Percentiles rank a stretch among this genome's conserved stretches.
phyloP scores from a whole-genome alignment of 352 stramenopile genomes.

The Phytopythium mirpurense region DNA sequence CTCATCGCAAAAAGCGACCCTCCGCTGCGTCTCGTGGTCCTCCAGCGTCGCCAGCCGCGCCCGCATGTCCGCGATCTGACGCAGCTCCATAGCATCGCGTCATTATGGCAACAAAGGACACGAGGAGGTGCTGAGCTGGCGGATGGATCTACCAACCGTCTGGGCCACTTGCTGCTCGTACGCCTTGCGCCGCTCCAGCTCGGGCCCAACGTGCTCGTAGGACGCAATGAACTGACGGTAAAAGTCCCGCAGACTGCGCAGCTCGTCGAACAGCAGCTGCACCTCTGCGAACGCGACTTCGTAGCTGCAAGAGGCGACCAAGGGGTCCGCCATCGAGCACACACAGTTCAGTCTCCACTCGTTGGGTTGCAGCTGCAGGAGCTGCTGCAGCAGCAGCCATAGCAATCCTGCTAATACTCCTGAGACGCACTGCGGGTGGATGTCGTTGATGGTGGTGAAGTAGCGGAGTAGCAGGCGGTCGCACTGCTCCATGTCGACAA shows the following conservation, averaged over 20 bases:
- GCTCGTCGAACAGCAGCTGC: conserved; percentile 72
- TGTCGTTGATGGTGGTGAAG: conserved; percentile 83
- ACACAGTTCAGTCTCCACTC: neutral
- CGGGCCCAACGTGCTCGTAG: conserved; percentile 47
- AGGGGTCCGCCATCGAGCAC: neutral
- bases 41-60: conserved; percentile 41
- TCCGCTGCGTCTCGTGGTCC: conserved; percentile 38
- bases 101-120: no score
- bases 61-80: conserved; percentile 51
- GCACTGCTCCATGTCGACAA: conserved; percentile 87
- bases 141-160: conserved; percentile 32
- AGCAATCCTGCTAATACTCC: no score
- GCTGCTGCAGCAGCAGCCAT: no score
- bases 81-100: no score
- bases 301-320: conserved; percentile 29
- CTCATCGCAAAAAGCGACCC: conserved; percentile 44
- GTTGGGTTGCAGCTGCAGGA: neutral
- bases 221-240: conserved; percentile 76
- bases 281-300: conserved; percentile 59
- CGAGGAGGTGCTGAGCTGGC: no score
- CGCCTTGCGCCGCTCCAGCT: conserved; percentile 49
- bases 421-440: conserved; percentile 66
- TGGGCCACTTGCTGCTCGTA: conserved; percentile 48
- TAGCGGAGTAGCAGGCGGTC: conserved; percentile 71
- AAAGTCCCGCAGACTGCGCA: conserved; percentile 73